Evolutionary conservation across 495 filamentous ascomycete species (phyloP), one percentile per base, ranked within the genome.

Genomic region (Cryomyces minteri): DNA sequence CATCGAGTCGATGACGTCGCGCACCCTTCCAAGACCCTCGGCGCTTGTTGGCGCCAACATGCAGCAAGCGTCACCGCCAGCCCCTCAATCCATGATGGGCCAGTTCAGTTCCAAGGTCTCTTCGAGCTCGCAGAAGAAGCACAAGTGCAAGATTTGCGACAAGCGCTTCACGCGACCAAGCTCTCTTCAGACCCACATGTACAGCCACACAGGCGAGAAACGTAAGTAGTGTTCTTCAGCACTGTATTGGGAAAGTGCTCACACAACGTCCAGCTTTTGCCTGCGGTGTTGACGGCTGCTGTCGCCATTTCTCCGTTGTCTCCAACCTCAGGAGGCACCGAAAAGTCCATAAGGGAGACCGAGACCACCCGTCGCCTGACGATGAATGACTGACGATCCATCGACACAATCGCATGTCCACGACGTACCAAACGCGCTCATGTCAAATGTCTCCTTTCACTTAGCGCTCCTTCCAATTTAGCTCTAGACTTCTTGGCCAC

Each of bases 141-240:
- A 98, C 67, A 95, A 94, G 66, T 98, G 90, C 72, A 96, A 95
- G 70, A 84, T 98, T 43, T 98, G 90, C 69, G 90, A 96, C 65
- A 98, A 98, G 75, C 77, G 90, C 6, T 98, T 98, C 62, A 96
- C 90, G 7, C 76, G 90, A 36, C 90, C 90, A 0, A 95, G 88
- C 57, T 98, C 90, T 5, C 62, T 98, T 32, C 92, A 95, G 54
- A 98, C 90, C 28, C 90, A 98, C 57, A 96, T 95, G 78, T 98
- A 98, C 65, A 94, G 87, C 60, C 90, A 98, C 61, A 98, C 90
- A 43, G 90, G 90, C 55, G 92, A 98, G 63, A 98, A 98, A 66
- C 90, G 88, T 95, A 73, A 80, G 88, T 78, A 29, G n/a, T 41
- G 37, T 32, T 40, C 12, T 18, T 40, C 42, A 39, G 18, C 18